Evolutionary conservation across 345 rosid genomes (phyloP), one percentile per base, ranked within the genome.

Genomic region (Microcos paniculata): DNA sequence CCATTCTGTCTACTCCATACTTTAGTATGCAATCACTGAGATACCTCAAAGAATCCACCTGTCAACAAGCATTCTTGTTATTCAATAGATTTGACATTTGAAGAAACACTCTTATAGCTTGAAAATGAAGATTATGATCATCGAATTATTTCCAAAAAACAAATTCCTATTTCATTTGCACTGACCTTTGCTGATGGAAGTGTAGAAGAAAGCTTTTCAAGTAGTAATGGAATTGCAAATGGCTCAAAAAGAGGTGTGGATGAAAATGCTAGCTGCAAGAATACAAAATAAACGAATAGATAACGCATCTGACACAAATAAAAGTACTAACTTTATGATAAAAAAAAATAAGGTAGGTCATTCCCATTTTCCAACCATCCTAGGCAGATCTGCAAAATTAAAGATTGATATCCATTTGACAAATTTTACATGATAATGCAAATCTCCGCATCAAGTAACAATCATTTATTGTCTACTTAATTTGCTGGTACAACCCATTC

Each of bases 31-130:
- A 92, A 80, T 80, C 70, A 55, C 84, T 73, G 59, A 96, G 89
- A 81, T 82, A 96, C 85, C 84, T 92, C 85, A 96, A 85, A 76
- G 99, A 91, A 84, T 96, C 99, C 80, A 92, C 89, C 99, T 96
- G 78, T 26, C 19, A n/a, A n/a, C 51, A 49, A 53, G 46, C 62
- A 42, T 74, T 7, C 30, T 63, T 8, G 33, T 46, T 23, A 14
- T 65, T 51, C 52, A 72, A n/a, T 46, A 18, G 16, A 28, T 72
- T 53, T 56, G 53, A 38, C 21, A 45, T 67, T 48, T 69, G 0
- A 30, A 30, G 45, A 30, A 57, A 69, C 58, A 28, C 72, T 69
- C 57, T 58, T 43, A 57, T 24, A 57, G 33, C 52, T 33, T 26
- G 10, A 58, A 24, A 58, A 10, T 49, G 19, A 28, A 58, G 51